Evolutionary conservation across 495 filamentous ascomycete genomes (phyloP).

Genomic region (Baudoinia panamericana): DNA sequence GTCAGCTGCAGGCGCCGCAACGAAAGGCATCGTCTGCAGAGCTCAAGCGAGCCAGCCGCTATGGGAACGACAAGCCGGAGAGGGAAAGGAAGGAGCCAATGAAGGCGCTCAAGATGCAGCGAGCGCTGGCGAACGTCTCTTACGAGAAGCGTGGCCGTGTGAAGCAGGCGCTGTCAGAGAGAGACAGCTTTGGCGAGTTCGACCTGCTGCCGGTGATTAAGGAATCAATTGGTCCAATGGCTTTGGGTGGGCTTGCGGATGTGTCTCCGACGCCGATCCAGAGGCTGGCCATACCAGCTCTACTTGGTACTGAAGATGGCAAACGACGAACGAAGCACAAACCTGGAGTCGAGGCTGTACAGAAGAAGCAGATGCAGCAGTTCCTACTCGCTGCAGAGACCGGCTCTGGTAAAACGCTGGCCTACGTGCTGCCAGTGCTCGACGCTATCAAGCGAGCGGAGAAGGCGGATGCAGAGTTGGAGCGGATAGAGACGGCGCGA

Average conservation of each 20-base stretch:
- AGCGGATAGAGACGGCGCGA: conserved; percentile 28
- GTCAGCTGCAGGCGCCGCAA: background rate
- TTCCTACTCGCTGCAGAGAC: conserved; percentile 91
- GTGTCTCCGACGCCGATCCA: conserved; percentile 78
- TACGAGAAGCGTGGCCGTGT: conserved; percentile 56
- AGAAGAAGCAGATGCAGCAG: conserved; percentile 41
- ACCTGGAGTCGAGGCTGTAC: conserved; percentile 24
- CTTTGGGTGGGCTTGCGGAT: conserved; percentile 55
- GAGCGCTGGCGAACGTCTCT: conserved; percentile 54
- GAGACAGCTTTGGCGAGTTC: conserved; percentile 71
- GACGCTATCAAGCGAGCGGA: conserved; percentile 75
- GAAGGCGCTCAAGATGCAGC: conserved; percentile 94
- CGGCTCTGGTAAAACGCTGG: conserved; percentile 89
- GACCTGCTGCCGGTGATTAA: conserved; percentile 57
- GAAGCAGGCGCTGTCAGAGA: conserved; percentile 53
- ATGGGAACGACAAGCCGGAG: conserved; percentile 20
- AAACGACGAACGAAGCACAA: conserved; percentile 21
- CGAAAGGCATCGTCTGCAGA: conserved; percentile 6
- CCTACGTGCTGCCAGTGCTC: conserved; percentile 71
- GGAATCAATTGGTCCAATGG: conserved; percentile 56
- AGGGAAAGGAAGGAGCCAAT: conserved; percentile 32
- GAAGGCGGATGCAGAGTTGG: conserved; percentile 42
- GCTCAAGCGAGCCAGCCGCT: conserved; percentile 29
- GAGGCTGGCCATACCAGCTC: conserved; percentile 66
- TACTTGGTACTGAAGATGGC: conserved; percentile 42